Percentiles rank a stretch among this genome's conserved stretches.
phyloP scores from a whole-genome alignment of 805 yeast genomes.

The Metschnikowia amazonensis region DNA sequence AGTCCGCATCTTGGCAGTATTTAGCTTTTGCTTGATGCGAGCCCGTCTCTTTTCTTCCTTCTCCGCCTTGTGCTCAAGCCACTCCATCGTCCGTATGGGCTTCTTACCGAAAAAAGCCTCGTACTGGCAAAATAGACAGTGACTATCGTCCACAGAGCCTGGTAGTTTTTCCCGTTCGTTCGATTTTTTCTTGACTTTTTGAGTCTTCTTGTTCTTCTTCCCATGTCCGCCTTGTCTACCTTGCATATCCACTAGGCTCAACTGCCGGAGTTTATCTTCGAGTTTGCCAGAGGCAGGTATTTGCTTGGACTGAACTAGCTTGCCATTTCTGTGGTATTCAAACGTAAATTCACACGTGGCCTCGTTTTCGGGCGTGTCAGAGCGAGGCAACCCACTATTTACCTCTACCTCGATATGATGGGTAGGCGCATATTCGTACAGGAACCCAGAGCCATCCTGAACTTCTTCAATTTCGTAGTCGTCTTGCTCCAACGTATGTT shows the following conservation, averaged over 20 bases:
- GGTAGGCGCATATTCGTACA: conserved; percentile 29
- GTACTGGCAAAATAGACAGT: conserved; percentile 51
- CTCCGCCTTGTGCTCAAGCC: conserved; percentile 40
- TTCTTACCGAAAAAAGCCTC: conserved; percentile 48
- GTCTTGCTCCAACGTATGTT: conserved; percentile 22
- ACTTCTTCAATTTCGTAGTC: conserved; percentile 40
- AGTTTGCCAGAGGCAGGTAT: conserved; percentile 36
- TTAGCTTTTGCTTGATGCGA: conserved; percentile 33
- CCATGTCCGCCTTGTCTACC: conserved; percentile 6
- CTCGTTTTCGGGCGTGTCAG: conserved; percentile 28
- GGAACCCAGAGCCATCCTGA: conserved; percentile 24
- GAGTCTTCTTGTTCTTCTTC: conserved; percentile 15
- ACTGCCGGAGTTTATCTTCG: conserved; percentile 35
- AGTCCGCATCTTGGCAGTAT: conserved; percentile 31
- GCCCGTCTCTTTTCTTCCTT: conserved; percentile 31
- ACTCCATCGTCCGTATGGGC: conserved; percentile 48
- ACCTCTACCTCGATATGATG: conserved; percentile 43
- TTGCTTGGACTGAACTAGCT: conserved; percentile 21
- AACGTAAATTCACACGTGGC: conserved; percentile 45
- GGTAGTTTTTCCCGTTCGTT: neutral
- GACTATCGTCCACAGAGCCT: conserved; percentile 2
- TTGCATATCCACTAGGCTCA: conserved; percentile 22
- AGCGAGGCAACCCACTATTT: conserved; percentile 32
- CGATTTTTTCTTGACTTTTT: conserved; percentile 11
- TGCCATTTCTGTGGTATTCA: conserved; percentile 41